phyloP scores from a whole-genome alignment of 1,284 basidiomycete species.

The Stygiomarasmius scandens region DNA sequence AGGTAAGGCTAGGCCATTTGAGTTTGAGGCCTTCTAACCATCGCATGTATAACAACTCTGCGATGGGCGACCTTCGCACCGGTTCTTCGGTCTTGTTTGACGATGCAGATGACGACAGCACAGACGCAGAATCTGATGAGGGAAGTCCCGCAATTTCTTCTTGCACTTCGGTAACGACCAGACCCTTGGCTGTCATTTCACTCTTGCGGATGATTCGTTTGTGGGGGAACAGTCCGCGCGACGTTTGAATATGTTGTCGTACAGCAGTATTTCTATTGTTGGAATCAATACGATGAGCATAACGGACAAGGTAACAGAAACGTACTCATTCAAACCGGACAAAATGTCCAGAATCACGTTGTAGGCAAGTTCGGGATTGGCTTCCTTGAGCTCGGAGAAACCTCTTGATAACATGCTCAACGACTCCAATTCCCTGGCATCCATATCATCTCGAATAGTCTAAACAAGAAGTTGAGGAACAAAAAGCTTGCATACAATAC shows the following conservation, averaged over 20 bases:
- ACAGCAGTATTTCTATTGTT: slow-evolving; percentile 67
- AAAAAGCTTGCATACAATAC: not conserved
- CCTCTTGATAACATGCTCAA: slow-evolving; percentile 89
- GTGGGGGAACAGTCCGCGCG: slow-evolving; percentile 73
- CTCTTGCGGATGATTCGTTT: slow-evolving; percentile 78
- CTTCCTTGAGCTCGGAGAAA: slow-evolving; percentile 80
- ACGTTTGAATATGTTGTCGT: slow-evolving; percentile 77
- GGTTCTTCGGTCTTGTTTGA: slow-evolving; percentile 40
- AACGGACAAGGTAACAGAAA: not conserved
- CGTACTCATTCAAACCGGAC: slow-evolving; percentile 86
- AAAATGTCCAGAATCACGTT: slow-evolving; percentile 86
- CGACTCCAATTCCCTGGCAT: slow-evolving; percentile 86
- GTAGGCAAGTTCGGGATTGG: slow-evolving; percentile 85
- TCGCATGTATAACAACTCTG: slow-evolving; percentile 91
- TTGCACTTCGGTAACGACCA: slow-evolving; percentile 76
- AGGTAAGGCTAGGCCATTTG: slow-evolving; percentile 82
- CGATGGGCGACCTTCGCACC: slow-evolving; percentile 78
- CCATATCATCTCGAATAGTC: slow-evolving; percentile 82
- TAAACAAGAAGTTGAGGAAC: slow-evolving; percentile 32
- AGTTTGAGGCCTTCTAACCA: slow-evolving; percentile 92
- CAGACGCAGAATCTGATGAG: slow-evolving; percentile 12
- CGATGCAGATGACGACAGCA: slow-evolving; percentile 24
- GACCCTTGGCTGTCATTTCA: slow-evolving; percentile 79
- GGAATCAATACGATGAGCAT: slow-evolving; percentile 14
- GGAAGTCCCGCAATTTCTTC: slow-evolving; percentile 65